Evolutionary conservation across 2,329 filamentous ascomycete species (phyloP).

Genomic region (Beauveria sp.): DNA sequence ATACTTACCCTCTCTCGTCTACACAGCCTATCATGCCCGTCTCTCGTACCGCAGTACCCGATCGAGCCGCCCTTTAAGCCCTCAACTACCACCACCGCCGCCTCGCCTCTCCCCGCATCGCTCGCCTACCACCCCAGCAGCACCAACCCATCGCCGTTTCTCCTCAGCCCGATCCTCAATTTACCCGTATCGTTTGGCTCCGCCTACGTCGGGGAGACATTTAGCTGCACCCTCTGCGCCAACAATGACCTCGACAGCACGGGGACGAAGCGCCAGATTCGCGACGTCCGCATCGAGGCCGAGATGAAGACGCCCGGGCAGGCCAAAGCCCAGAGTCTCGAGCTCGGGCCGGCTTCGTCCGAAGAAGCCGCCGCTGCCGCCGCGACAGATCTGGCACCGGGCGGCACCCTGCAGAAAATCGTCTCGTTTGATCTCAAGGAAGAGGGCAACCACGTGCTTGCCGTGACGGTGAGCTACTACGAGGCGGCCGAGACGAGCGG

Average conservation of each 20-base stretch:
- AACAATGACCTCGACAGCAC: slow-evolving; percentile 63
- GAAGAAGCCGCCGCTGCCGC: no score
- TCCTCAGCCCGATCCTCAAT: slow-evolving; percentile 62
- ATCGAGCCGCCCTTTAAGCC: slow-evolving; percentile 39
- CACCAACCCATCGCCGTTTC: slow-evolving; percentile 48
- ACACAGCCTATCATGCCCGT: slow-evolving; percentile 72
- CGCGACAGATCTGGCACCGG: slow-evolving; percentile 45
- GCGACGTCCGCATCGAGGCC: slow-evolving; percentile 73
- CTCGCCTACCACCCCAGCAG: slow-evolving; percentile 54
- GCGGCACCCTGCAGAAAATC: slow-evolving; percentile 69
- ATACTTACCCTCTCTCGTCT: not conserved
- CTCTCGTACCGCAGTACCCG: slow-evolving; percentile 64
- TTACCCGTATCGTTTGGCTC: slow-evolving; percentile 88
- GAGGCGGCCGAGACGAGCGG: slow-evolving; percentile 68
- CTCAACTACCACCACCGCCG: slow-evolving; percentile 28
- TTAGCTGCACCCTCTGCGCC: slow-evolving; percentile 90
- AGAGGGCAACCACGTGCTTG: slow-evolving; percentile 87
- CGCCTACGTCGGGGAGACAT: slow-evolving; percentile 91
- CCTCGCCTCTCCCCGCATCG: slow-evolving; percentile 50
- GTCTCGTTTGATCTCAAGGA: slow-evolving; percentile 85
- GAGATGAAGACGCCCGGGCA: slow-evolving; percentile 87
- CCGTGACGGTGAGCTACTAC: slow-evolving; percentile 89
- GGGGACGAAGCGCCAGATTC: slow-evolving; percentile 37
- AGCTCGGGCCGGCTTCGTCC: slow-evolving; percentile 39
- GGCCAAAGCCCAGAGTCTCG: slow-evolving; percentile 52